Evolutionary conservation across 352 stramenopile genomes (phyloP).

Genomic region (Pythium phragmiticola): DNA sequence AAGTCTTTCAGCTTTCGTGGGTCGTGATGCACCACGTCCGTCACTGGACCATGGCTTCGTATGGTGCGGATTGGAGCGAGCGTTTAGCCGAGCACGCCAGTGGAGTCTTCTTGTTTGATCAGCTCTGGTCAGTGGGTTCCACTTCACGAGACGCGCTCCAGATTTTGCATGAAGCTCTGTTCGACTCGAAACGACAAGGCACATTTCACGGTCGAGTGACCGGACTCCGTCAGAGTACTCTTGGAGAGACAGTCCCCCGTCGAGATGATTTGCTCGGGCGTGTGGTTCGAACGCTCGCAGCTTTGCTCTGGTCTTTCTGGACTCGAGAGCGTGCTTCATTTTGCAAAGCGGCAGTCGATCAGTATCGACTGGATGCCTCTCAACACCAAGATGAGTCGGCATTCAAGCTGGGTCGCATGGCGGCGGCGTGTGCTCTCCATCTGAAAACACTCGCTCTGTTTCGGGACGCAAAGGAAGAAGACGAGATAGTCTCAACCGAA

Average conservation of each 20-base stretch:
- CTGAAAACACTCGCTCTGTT: slow-evolving; percentile 30
- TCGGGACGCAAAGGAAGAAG: slow-evolving; percentile 25
- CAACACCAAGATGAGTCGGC: slow-evolving; percentile 1
- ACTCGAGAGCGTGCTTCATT: slow-evolving; percentile 35
- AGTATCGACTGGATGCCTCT: not conserved
- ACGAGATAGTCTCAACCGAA: slow-evolving; percentile 31
- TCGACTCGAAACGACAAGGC: not conserved
- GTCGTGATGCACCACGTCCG: slow-evolving; percentile 12
- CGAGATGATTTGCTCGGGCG: slow-evolving; percentile 11
- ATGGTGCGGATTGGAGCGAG: not conserved
- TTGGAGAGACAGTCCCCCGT: not conserved
- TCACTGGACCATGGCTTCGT: not conserved
- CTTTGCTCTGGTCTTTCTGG: slow-evolving; percentile 41
- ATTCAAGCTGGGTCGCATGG: slow-evolving; percentile 10
- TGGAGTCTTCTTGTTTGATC: slow-evolving; percentile 10
- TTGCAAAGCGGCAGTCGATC: slow-evolving; percentile 23
- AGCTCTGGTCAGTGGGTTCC: not conserved
- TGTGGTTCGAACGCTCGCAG: slow-evolving; percentile 33
- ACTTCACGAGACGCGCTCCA: not conserved
- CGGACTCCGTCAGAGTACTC: not conserved
- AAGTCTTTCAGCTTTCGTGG: slow-evolving; percentile 1
- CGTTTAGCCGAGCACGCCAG: not conserved
- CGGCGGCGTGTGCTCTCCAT: slow-evolving; percentile 42
- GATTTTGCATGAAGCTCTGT: not conserved
- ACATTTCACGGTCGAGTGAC: slow-evolving; percentile 2